Evolutionary conservation across 345 rosid species (phyloP), one percentile per base, ranked within the genome.

Genomic region (Schrenkiella parvula): DNA sequence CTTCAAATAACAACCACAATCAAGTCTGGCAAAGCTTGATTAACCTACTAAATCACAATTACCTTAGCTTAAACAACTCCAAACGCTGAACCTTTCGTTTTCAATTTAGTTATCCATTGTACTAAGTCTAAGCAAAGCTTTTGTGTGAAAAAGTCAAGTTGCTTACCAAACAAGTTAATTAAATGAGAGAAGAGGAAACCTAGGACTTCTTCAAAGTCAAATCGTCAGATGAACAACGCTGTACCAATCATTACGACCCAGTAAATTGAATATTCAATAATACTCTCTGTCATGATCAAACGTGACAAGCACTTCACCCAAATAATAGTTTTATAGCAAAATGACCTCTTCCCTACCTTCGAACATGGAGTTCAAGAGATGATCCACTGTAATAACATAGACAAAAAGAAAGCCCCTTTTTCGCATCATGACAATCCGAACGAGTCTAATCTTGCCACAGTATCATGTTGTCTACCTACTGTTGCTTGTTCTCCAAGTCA

Each of bases 221-320:
- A 47, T 21, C 59, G 43, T 66, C 68, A 66, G 78, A 41, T 74
- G 66, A 74, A 74, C 78, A 59, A 74, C 66, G 66, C 68, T 46
- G 22, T 46, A 55, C 72, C 78, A 56, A 48, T 66, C 61, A 58
- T 66, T 74, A 74, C 53, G 67, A 74, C 46, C 26, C 29, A 66
- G 9, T 31, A 42, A 63, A 6, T 32, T 57, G 14, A 35, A 42
- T 56, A 18, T 61, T 31, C 35, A 21, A 8, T 34, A 64, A 25
- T 35, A 44, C 18, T 73, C 39, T 19, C 14, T 0, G 43, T 55
- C 52, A 37, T 21, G 44, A 66, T 74, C 72, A 57, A 58, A 74
- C 78, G 67, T 74, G 78, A 13, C 18, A 31, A 74, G 65, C 78
- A 74, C 67, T 58, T 47, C 25, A 26, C 38, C 59, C 18, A 73